These are phyloP conservation scores for Citrus inodora DNA, from an alignment of 345 rosid genomes.

Conservation along the genomic window DNA sequence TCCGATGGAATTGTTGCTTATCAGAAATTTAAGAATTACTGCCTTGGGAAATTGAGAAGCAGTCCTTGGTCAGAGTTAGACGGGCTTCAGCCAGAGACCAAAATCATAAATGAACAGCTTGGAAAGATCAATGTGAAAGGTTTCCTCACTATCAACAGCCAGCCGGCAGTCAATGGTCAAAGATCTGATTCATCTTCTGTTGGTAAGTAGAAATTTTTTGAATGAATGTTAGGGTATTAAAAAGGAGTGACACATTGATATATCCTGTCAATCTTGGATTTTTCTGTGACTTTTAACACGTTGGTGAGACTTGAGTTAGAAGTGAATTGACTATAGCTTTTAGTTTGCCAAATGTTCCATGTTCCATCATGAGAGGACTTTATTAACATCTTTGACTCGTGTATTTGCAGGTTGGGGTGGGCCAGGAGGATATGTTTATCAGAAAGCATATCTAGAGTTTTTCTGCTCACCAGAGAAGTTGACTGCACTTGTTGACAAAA, in stretches of 20 bases:
- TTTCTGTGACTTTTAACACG: neutral
- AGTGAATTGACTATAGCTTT: neutral
- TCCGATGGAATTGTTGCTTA: slow-evolving; percentile 16
- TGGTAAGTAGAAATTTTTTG: slow-evolving; percentile 41
- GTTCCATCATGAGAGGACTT: neutral
- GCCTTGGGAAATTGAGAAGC: slow-evolving; percentile 77
- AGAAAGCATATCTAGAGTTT: slow-evolving; percentile 93
- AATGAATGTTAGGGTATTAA: neutral
- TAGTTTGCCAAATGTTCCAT: neutral
- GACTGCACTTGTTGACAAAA: slow-evolving; percentile 54
- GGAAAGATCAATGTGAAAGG: slow-evolving; percentile 84
- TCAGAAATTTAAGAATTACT: slow-evolving; percentile 81
- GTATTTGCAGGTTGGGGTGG: slow-evolving; percentile 90
- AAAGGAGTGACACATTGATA: neutral
- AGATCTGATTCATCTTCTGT: slow-evolving; percentile 76
- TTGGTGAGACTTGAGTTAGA: neutral
- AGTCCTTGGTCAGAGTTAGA: slow-evolving; percentile 98
- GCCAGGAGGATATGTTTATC: slow-evolving; percentile 90
- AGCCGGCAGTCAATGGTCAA: slow-evolving; percentile 89
- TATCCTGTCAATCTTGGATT: neutral
- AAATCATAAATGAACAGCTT: slow-evolving; percentile 77
- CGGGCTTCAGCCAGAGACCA: slow-evolving; percentile 93
- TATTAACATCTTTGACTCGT: neutral
- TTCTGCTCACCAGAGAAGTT: slow-evolving; percentile 83
- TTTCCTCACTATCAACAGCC: slow-evolving; percentile 93